These are phyloP conservation scores for Colletotrichum coccodes DNA, from an alignment of 2,329 filamentous ascomycete genomes.

Conservation along the genomic window DNA sequence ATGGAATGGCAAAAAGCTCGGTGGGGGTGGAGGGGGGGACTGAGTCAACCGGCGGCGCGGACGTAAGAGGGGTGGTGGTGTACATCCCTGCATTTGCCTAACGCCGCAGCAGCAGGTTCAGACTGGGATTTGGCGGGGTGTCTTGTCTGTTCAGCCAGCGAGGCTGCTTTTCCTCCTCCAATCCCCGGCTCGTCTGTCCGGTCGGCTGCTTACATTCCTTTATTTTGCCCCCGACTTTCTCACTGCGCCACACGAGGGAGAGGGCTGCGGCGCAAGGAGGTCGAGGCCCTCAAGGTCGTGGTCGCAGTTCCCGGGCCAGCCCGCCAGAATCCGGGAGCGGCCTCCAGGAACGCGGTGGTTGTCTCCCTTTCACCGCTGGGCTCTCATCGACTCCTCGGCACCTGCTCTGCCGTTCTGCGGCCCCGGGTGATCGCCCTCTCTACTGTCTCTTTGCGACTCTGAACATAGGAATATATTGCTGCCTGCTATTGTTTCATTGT, in stretches of 20 bases:
- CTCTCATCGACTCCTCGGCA: neutral
- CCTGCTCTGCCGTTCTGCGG: neutral
- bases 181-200: neutral
- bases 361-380: neutral
- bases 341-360: neutral
- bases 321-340: constrained; percentile 19
- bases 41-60: constrained; percentile 44
- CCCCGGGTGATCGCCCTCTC: neutral
- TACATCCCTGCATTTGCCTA: constrained; percentile 30
- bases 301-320: neutral
- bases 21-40: constrained; percentile 16
- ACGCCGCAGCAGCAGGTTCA: neutral
- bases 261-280: constrained; percentile 1
- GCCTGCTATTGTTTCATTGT: neutral
- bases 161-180: neutral
- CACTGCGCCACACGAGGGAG: constrained; percentile 20
- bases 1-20: constrained; percentile 40
- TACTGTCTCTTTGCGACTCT: neutral
- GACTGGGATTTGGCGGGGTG: neutral
- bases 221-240: neutral
- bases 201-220: neutral
- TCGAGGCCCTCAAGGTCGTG: neutral
- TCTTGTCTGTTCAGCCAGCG: neutral
- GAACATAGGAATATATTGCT: neutral
- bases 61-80: constrained; percentile 28